These are phyloP conservation scores for Gardenia jasminoides DNA, from an alignment of 257 asterid genomes.

Conservation along the genomic window DNA sequence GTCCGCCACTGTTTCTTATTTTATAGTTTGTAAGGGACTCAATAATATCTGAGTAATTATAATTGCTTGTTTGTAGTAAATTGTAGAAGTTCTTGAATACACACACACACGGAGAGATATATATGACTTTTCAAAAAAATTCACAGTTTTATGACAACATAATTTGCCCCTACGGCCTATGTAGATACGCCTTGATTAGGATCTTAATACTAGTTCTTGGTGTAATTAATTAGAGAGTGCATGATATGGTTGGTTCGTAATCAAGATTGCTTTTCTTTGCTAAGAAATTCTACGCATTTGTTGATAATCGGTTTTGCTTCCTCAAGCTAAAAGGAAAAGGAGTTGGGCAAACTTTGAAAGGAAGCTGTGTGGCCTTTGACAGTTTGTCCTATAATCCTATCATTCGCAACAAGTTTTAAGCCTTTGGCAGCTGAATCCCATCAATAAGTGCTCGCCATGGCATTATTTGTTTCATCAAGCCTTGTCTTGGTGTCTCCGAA, in stretches of 20 bases:
- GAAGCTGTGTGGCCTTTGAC: constrained; percentile 16
- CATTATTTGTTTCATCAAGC: constrained; percentile 27
- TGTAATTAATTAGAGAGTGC: too few relatives aligned
- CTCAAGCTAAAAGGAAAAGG: background rate
- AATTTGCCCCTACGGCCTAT: background rate
- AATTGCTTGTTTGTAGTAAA: background rate
- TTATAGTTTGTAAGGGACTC: too few relatives aligned
- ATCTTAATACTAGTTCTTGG: too few relatives aligned
- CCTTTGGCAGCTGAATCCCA: constrained; percentile 15
- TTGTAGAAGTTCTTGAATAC: background rate
- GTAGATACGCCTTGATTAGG: background rate
- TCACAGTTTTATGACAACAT: background rate
- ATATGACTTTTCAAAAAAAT: too few relatives aligned
- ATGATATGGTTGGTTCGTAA: background rate
- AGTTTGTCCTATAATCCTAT: constrained; percentile 18
- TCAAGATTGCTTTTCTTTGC: too few relatives aligned
- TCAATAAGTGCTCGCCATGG: constrained; percentile 12
- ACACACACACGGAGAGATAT: too few relatives aligned
- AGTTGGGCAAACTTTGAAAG: constrained; percentile 6
- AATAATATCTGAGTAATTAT: background rate
- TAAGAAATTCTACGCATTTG: background rate
- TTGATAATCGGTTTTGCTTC: background rate
- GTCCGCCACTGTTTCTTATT: background rate
- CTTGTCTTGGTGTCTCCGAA: constrained; percentile 16
- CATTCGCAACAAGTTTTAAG: constrained; percentile 1